Evolutionary conservation across 1,284 basidiomycete genomes (phyloP), one percentile per base, ranked within the genome.

Genomic region (Heliocybe sulcata): DNA sequence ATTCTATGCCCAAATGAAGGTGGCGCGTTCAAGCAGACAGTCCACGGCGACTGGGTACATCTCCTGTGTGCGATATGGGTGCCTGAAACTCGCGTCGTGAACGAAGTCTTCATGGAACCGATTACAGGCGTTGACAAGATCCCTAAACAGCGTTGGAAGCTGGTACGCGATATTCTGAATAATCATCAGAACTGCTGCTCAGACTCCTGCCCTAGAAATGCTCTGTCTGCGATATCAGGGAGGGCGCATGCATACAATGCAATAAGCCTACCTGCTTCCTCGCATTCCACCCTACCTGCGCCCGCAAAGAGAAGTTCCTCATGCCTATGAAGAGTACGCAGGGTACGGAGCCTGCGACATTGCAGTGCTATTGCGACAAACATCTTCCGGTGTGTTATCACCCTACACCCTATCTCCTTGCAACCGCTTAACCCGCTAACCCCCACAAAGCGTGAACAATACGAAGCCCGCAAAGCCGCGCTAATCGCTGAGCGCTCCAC

Each of bases 91-190:
- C 84, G 89, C 38, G 92, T 98, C 3, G 88, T 89, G 31, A 99
- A 99, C 67, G 87, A 94, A 6, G 90, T 95, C 10, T 98, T 98
- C 69, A 99, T 99, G 96, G 97, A 99, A 64, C 97, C 97, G 10
- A 88, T 99, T 49, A 93, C 94, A 26, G 92, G 92, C 22, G 80
- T 95, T 0, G 92, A 98, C 49, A 81, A 77, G 60, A 92, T 99
- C 47, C 87, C 90, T 2, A 98, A 95, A 67, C 87, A 86, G 61
- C 77, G 96, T 6, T 98, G 95, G 96, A 97, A 90, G 71, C 78
- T 99, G 60, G 94, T 94, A 57, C 64, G 90, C 74, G 10, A 8
- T n/a, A 27, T 38, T 11, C 42, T 51, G 29, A 31, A 31, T 6
- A 29, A 45, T 35, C 26, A 12, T 23, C 20, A 25, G 20, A 53